Evolutionary conservation across 2,329 filamentous ascomycete species (phyloP).

Genomic region (Hirsutella rhossiliensis): DNA sequence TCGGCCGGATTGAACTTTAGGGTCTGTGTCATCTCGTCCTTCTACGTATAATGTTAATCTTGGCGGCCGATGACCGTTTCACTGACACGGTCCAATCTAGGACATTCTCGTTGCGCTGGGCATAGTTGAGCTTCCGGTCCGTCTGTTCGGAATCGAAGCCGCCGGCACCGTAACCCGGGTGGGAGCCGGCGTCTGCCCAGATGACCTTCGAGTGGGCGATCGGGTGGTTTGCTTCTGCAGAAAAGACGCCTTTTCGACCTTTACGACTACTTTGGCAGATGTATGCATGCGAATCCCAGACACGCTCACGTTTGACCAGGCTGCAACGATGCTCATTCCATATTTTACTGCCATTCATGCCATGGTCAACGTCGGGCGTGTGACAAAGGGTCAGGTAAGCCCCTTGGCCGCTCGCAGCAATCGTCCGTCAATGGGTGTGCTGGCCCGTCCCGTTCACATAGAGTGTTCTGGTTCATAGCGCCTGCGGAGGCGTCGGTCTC

Average conservation of each 20-base stretch:
- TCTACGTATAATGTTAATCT: no score
- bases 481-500: constrained; percentile 16
- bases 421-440: neutral
- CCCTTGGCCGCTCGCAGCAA: no score
- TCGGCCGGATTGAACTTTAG: constrained; percentile 22
- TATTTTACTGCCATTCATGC: neutral
- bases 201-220: constrained; percentile 17
- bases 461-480: constrained; percentile 18
- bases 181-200: constrained; percentile 6
- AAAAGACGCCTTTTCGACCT: neutral
- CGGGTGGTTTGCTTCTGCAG: constrained; percentile 8
- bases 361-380: neutral
- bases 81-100: constrained; percentile 8
- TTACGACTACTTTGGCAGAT: no score
- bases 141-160: constrained; percentile 11
- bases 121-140: constrained; percentile 6
- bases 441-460: constrained; percentile 1
- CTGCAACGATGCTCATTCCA: neutral
- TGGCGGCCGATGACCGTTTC: no score
- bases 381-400: neutral
- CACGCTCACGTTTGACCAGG: neutral
- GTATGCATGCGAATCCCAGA: neutral
- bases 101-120: constrained; percentile 23
- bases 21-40: neutral
- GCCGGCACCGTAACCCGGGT: constrained; percentile 15